Percentiles rank a stretch among this genome's conserved stretches.
Conservation (phyloP, 139 green algal species). For the Deuterostichococcus epilithicus region DNA sequence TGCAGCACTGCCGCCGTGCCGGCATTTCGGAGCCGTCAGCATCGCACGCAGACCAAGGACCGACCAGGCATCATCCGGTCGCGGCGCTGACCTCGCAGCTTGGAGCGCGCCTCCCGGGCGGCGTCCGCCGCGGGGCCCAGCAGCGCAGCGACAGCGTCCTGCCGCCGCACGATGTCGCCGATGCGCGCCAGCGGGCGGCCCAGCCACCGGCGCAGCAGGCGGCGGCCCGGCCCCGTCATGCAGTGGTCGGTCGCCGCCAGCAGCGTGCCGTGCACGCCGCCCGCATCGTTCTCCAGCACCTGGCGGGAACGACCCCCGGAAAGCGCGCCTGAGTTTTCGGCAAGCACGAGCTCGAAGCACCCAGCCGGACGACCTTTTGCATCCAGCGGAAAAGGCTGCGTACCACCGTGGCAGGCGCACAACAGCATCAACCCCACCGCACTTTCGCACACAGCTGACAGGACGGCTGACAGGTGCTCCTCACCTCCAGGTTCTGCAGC, state of each 20-base stretch:
- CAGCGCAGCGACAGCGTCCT: constrained; percentile 71
- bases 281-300: constrained; percentile 83
- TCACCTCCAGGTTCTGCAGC: constrained; percentile 90
- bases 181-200: constrained; percentile 68
- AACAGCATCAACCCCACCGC: too few species aligned
- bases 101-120: constrained; percentile 44
- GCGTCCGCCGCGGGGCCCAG: constrained; percentile 48
- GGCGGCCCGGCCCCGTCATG: constrained; percentile 42
- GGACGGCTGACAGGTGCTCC: background rate
- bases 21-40: too few species aligned
- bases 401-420: too few species aligned
- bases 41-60: too few species aligned
- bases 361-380: too few species aligned
- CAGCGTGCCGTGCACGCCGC: constrained; percentile 71
- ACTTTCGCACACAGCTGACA: too few species aligned
- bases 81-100: constrained; percentile 12
- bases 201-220: constrained; percentile 86
- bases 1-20: too few species aligned
- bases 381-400: too few species aligned
- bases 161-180: constrained; percentile 66
- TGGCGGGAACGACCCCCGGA: too few species aligned
- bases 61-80: too few species aligned
- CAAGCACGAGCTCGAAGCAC: too few species aligned
- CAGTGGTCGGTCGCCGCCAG: constrained; percentile 86
- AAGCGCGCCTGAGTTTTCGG: too few species aligned